phyloP scores from a whole-genome alignment of 768 basidiomycete species.

The Phylloporus rhodoxanthus region DNA sequence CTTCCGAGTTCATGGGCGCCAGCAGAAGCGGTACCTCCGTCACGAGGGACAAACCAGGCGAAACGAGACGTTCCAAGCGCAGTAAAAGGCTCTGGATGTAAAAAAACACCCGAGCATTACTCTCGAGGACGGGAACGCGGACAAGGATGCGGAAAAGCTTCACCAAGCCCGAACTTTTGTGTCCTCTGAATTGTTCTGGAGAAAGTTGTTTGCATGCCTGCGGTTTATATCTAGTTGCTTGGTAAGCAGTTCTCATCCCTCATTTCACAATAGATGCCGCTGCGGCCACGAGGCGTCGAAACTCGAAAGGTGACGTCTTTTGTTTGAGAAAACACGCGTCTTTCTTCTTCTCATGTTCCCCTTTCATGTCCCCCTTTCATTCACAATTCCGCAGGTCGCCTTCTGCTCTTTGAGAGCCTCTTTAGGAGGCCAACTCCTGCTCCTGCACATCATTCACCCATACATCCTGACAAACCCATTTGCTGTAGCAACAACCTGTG shows the following conservation, averaged over 20 bases:
- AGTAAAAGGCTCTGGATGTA: slow-evolving; percentile 31
- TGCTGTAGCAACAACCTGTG: slow-evolving; percentile 3
- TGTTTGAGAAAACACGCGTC: background rate
- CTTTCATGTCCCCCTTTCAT: background rate
- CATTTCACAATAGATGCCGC: too few relatives aligned
- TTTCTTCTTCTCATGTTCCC: background rate
- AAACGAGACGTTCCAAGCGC: slow-evolving; percentile 35
- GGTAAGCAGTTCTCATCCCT: slow-evolving; percentile 36
- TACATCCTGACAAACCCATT: background rate
- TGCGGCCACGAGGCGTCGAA: background rate
- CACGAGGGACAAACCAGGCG: slow-evolving; percentile 38
- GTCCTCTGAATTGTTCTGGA: slow-evolving; percentile 74
- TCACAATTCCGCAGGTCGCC: background rate
- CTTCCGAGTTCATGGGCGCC: slow-evolving; percentile 59
- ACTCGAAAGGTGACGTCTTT: background rate
- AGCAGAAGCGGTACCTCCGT: slow-evolving; percentile 67
- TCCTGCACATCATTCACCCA: background rate
- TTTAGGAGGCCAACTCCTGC: background rate
- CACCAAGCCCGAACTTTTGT: slow-evolving; percentile 88
- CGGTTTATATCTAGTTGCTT: slow-evolving; percentile 30
- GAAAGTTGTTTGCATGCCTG: background rate
- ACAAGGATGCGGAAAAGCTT: slow-evolving; percentile 80
- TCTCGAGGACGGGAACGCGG: slow-evolving; percentile 95
- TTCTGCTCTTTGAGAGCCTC: background rate
- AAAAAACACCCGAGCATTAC: slow-evolving; percentile 34